Base-by-base conservation (phyloP, 495 filamentous ascomycete species). In the Jackrogersella multiformis region DNA sequence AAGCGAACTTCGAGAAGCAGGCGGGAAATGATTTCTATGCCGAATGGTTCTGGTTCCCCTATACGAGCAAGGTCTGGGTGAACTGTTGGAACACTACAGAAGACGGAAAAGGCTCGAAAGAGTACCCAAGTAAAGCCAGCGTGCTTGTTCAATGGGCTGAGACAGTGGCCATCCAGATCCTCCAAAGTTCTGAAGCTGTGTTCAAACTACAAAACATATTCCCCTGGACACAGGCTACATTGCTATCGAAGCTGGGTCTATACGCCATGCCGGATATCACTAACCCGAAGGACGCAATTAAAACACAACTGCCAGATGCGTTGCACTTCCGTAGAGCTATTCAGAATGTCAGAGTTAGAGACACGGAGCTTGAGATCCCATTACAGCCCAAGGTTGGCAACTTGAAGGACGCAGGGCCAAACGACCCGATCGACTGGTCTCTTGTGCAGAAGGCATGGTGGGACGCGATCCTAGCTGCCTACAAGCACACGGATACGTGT, bases 1-100 rank as follows among this genome's bases (percentile, higher is more conserved):
- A 74, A 28, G 56, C 24, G 1, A 63, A 73, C 4, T 83, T 82
- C 45, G 65, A 76, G 51, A 52, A 62, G 0, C 72, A 79, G 0
- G 84, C 82, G 18, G 59, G 64, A 7, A 69, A 80, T 23, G 73
- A 79, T 41, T 85, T 81, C 57, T 85, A 85, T 46, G 69, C 77
- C 0, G 84, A 86, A 61, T 85, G 80, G 78, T 85, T 85, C 64
- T 85, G 84, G 84, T 86, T 84, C 65, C 73, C 84, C 1, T 84
- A 80, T 54, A 78, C 80, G 44, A 66, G 76, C 35, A 72, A 78
- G 34, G 66, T 74, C 8, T 84, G 81, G 78, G 76, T 84, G 15
- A 84, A 86, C 63, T 80, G 76, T 41, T 86, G 84, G 81, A 78
- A 83, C 58, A 71, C 65, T 20, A 78, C 74, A 1, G 34, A 67